phyloP scores from a whole-genome alignment of 2,329 filamentous ascomycete genomes.

The Graphilbum ipis-grandicollis region DNA sequence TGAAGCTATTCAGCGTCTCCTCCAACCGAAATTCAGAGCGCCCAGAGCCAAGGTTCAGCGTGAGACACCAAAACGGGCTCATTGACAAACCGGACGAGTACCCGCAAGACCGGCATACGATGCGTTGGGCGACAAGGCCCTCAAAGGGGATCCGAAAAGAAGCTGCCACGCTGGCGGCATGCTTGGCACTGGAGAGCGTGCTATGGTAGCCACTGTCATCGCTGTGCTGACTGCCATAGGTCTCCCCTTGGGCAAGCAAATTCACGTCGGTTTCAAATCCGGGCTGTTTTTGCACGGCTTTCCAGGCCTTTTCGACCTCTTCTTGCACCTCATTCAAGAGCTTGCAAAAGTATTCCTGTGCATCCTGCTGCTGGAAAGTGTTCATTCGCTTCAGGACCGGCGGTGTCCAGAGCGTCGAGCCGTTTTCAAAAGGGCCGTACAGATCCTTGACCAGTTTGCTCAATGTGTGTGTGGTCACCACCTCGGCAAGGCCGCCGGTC shows the following conservation, averaged over 20 bases:
- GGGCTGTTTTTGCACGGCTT: slow-evolving; percentile 14
- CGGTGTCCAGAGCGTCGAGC: slow-evolving; percentile 67
- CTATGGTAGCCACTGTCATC: slow-evolving; percentile 42
- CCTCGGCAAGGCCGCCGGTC: slow-evolving; percentile 12
- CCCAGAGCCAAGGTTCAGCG: slow-evolving; percentile 56
- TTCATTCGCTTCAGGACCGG: slow-evolving; percentile 75
- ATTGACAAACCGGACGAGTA: slow-evolving; percentile 77
- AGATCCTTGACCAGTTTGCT: slow-evolving; percentile 51
- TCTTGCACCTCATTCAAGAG: slow-evolving; percentile 72
- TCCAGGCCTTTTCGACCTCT: slow-evolving; percentile 41
- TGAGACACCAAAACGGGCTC: slow-evolving; percentile 87
- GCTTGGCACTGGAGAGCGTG: slow-evolving; percentile 19
- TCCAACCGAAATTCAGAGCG: slow-evolving; percentile 50
- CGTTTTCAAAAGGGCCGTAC: slow-evolving; percentile 52
- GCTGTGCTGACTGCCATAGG: slow-evolving; percentile 29
- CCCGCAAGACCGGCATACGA: slow-evolving; percentile 73
- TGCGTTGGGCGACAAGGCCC: slow-evolving; percentile 71
- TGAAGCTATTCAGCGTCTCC: slow-evolving; percentile 71
- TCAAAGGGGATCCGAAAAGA: slow-evolving; percentile 60
- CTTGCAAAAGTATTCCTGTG: slow-evolving; percentile 92
- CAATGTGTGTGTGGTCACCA: slow-evolving; percentile 30
- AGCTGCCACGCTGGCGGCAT: slow-evolving; percentile 17
- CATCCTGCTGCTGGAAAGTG: slow-evolving; percentile 92
- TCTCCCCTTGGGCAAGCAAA: slow-evolving; percentile 17
- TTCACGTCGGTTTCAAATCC: slow-evolving; percentile 22